Percentiles rank a stretch among this genome's conserved stretches.
Conservation (phyloP, 345 rosid species). For the Pistacia atlantica region DNA sequence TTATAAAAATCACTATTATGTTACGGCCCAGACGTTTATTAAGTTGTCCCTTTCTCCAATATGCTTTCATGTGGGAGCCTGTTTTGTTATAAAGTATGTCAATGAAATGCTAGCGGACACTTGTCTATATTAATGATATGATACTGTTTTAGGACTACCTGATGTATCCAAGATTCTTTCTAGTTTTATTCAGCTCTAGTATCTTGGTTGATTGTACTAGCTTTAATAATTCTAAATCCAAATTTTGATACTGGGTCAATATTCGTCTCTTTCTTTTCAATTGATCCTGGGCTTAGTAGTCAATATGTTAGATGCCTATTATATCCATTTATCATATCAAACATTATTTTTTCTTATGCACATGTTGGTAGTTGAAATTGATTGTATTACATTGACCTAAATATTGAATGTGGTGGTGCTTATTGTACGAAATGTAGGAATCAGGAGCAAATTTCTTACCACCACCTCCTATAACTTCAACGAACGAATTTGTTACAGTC, state of each 20-base stretch:
- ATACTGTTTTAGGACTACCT: background rate
- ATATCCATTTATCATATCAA: background rate
- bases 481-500: constrained; percentile 90
- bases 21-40: background rate
- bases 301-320: constrained; percentile 10
- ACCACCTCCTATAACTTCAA: constrained; percentile 81
- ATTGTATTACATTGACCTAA: background rate
- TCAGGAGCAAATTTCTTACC: constrained; percentile 86
- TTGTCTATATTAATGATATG: background rate
- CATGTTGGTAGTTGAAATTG: constrained; percentile 1
- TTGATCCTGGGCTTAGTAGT: background rate
- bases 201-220: background rate
- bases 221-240: background rate
- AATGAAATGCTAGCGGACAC: background rate
- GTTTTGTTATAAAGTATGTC: background rate
- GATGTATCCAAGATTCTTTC: background rate
- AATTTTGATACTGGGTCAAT: background rate
- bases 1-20: background rate
- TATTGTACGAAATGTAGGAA: constrained; percentile 52
- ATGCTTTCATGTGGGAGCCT: background rate
- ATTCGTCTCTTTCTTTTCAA: background rate
- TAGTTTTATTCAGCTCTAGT: background rate
- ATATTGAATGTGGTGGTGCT: constrained; percentile 1
- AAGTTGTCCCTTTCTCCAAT: background rate
- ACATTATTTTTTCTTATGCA: background rate